Base-by-base conservation (phyloP, 768 basidiomycete species). In the Collybia nuda region DNA sequence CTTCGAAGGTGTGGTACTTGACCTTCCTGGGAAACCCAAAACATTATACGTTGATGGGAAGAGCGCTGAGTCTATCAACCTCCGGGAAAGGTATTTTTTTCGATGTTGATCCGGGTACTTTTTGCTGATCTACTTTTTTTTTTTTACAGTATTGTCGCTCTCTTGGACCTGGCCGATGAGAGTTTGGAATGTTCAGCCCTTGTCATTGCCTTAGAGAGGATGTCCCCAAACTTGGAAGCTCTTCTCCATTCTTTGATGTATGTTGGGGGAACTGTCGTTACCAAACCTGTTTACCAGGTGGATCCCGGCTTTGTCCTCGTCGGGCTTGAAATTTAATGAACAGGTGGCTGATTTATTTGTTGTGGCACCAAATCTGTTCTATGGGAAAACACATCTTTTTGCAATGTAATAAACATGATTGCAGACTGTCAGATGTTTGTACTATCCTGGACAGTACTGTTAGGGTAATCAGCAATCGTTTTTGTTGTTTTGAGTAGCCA, bases 231-330 rank as follows among this genome's bases (percentile, higher is more conserved):
- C 48, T 76, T 94, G 48, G 80, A 86, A 57, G 81, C 84, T 60
- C 73, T 93, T 50, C 74, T 95, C 32, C 93, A 95, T 63, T 88
- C 93, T 44, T 77, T 95, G 55, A 90, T 95, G 89, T 95, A 95
- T 68, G 89, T 94, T 46, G 92, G 92, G 55, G 93, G 90, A 48
- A 81, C 79, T 44, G 86, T 95, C 47, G 85, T 95, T 45, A 89
- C 90, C 47, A 86, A 83, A 63, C 88, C 89, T 48, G 82, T 81
- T 21, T 90, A 88, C 75, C 75, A 82, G 60, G 82, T 86, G 50
- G 81, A 90, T 62, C 78, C 86, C 23, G 81, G 85, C 15, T 91
- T 85, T 64, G 81, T 95, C 29, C 83, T 94, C 40, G 88, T 95
- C 48, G 93, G 93, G 36, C 72, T 95, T 67, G 92, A 93, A 61